Evolutionary conservation across 345 rosid species (phyloP).

Genomic region (Populus nigra): DNA sequence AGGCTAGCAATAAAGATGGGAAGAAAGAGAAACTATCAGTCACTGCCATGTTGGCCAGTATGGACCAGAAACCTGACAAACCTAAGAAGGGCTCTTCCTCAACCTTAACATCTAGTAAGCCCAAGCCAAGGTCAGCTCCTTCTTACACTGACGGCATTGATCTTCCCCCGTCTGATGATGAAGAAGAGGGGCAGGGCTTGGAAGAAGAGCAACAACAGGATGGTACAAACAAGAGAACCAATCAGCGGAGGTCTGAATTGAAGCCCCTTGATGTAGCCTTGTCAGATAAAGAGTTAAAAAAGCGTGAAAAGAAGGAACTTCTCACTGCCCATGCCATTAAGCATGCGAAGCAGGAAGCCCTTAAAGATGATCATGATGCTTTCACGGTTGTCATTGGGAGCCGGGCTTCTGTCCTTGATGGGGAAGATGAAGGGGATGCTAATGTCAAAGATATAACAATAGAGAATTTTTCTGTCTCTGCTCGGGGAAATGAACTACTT

Average conservation of each 20-base stretch:
- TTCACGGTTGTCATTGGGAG: slow-evolving; percentile 93
- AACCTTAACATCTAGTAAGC: slow-evolving; percentile 20
- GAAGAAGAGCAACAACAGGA: slow-evolving; percentile 47
- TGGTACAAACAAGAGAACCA: slow-evolving; percentile 25
- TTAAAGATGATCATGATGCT: slow-evolving; percentile 91
- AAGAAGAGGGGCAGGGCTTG: slow-evolving; percentile 47
- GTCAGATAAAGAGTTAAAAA: slow-evolving; percentile 78
- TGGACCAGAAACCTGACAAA: slow-evolving; percentile 79
- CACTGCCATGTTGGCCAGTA: slow-evolving; percentile 74
- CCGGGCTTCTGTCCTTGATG: slow-evolving; percentile 78
- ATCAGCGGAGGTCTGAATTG: slow-evolving; percentile 48
- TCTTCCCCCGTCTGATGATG: slow-evolving; percentile 90
- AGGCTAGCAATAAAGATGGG: slow-evolving; percentile 53
- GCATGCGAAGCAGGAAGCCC: slow-evolving; percentile 70
- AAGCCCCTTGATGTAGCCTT: slow-evolving; percentile 54
- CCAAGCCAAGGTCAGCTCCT: slow-evolving; percentile 48
- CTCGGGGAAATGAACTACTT: slow-evolving; percentile 88
- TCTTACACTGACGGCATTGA: slow-evolving; percentile 80
- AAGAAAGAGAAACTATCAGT: slow-evolving; percentile 68
- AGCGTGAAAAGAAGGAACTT: slow-evolving; percentile 71
- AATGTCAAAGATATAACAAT: slow-evolving; percentile 82
- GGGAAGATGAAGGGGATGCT: slow-evolving; percentile 82
- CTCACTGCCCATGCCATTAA: slow-evolving; percentile 51
- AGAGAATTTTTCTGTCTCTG: slow-evolving; percentile 89
- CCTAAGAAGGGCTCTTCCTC: slow-evolving; percentile 66